phyloP scores from a whole-genome alignment of 176 grass and related monocot genomes.

The Urochloa ruziziensis region DNA sequence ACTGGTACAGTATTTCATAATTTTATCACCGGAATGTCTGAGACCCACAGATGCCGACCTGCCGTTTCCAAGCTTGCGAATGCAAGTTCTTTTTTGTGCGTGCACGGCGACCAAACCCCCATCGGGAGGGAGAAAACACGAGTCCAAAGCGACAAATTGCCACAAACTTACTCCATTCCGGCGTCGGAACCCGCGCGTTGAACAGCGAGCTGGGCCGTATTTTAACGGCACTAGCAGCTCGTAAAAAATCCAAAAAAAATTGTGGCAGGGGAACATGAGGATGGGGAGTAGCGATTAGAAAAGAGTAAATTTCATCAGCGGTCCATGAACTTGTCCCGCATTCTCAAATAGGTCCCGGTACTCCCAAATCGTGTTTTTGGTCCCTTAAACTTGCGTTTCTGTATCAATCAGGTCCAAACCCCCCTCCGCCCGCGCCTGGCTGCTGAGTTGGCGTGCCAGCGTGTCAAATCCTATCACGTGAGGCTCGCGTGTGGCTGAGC shows the following conservation, averaged over 20 bases:
- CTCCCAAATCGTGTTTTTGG: no score
- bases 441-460: no score
- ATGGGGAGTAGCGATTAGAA: conserved; percentile 36
- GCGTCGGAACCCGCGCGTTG: conserved; percentile 30
- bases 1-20: neutral
- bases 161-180: conserved; percentile 33
- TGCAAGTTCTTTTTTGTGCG: neutral
- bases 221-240: conserved; percentile 16
- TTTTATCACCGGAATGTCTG: conserved; percentile 18
- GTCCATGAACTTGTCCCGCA: no score
- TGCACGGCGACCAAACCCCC: neutral
- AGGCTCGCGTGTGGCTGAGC: no score
- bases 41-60: conserved; percentile 25
- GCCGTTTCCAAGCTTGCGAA: neutral
- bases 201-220: neutral
- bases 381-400: no score
- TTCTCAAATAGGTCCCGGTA: no score
- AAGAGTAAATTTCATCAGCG: no score
- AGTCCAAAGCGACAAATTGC: conserved; percentile 35
- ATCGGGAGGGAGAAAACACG: conserved; percentile 27
- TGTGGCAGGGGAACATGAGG: conserved; percentile 22
- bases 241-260: neutral
- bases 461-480: no score
- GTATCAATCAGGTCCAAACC: no score
- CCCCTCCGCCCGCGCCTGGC: no score